Evolutionary conservation across 352 stramenopile species (phyloP), one percentile per base, ranked within the genome.

Genomic region (Plasmopara muralis): DNA sequence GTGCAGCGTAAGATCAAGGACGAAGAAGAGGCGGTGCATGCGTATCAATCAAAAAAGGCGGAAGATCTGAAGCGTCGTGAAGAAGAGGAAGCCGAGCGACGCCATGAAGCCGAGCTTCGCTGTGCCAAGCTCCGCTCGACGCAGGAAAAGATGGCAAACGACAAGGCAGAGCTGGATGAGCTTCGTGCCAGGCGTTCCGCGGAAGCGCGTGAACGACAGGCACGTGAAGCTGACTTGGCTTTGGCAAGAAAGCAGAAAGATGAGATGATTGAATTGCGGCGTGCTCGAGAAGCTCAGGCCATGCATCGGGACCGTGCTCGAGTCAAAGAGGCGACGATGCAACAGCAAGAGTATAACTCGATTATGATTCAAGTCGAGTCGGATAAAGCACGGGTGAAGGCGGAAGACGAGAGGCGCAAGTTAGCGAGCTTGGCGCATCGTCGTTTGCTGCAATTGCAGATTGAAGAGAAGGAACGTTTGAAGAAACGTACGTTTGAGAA

Each of bases 111-210:
- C 14, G 82, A 93, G 51, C 38, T 90, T 3, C 79, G 77, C 2
- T 87, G 75, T 42, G 80, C 79, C 39, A 89, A 89, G 48, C 49
- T 93, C 29, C 75, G 79, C 0, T 84, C 70, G 5, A 85, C 72
- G 55, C 82, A 98, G 57, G 84, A 96, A 62, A 91, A 91, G 50
- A 84, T 87, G 68, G 79, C 82, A 14, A 90, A 93, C 50, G 76
- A 87, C 31, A 87, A 89, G 47, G 76, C 82, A 13, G 89, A 97
- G 61, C 72, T 98, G 15, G 87, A 97, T 59, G 92, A 97, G 53
- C 51, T 98, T 4, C 81, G 87, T n/a, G 90, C 88, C 31, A 89
- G 95, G 47, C 82, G 92, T 33, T 89, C 88, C 7, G 78, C 80
- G 6, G 92, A 98, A 66, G 87, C 83, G 15, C 73, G 80, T 12